A percentile compares a stretch with the other conserved stretches of the same genome.
phyloP scores from a whole-genome alignment of 2,329 filamentous ascomycete species.

The Colletotrichum falcatum region DNA sequence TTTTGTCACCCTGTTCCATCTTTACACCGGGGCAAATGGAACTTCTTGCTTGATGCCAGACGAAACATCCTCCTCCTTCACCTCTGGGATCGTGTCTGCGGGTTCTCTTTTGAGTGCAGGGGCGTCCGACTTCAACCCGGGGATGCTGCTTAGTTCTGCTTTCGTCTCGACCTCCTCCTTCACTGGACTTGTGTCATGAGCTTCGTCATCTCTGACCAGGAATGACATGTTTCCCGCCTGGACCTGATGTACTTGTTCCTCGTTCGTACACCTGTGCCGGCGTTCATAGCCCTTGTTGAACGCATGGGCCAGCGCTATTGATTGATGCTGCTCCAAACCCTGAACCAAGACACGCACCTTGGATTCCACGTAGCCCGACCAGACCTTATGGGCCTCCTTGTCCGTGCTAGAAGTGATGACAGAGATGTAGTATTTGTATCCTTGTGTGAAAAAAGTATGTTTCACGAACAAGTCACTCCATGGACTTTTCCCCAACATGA shows the following conservation, averaged over 20 bases:
- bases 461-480: constrained; percentile 93
- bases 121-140: constrained; percentile 47
- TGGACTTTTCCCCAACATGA: constrained; percentile 78
- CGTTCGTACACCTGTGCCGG: constrained; percentile 75
- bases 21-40: neutral
- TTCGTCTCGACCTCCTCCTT: constrained; percentile 39
- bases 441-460: constrained; percentile 92
- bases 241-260: constrained; percentile 63
- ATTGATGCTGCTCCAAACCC: constrained; percentile 82
- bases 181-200: constrained; percentile 37
- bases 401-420: constrained; percentile 85
- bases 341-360: constrained; percentile 89
- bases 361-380: constrained; percentile 94
- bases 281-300: constrained; percentile 95
- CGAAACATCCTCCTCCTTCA: constrained; percentile 33
- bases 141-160: constrained; percentile 21
- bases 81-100: constrained; percentile 38
- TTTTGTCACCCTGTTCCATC: neutral
- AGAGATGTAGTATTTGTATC: constrained; percentile 95
- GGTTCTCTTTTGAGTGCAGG: constrained; percentile 8
- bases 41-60: constrained; percentile 22
- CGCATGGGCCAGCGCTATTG: constrained; percentile 86
- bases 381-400: constrained; percentile 86
- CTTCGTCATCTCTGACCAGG: constrained; percentile 53
- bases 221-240: constrained; percentile 65